Base-by-base conservation (phyloP, 805 yeast species). In the Teunomyces panamensis region DNA sequence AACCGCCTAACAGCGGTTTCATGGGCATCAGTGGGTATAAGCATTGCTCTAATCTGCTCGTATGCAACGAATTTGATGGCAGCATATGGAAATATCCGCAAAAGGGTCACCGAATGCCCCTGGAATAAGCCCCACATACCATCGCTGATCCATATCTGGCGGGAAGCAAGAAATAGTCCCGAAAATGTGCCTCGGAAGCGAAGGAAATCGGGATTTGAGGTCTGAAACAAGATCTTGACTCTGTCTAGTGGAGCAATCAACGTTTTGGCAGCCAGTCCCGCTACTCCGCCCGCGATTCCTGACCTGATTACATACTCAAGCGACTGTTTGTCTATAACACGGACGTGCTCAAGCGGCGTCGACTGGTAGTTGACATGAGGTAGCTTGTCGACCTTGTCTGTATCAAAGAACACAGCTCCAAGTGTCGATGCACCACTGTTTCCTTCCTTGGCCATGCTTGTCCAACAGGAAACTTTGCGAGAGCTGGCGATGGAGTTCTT, bases 231-330 rank as follows among this genome's bases (percentile, higher is more conserved):
- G 60, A 94, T 94, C 69, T 94, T 94, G 55, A 94, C 92, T 57
- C 99, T 77, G 67, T 94, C 99, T 49, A 94, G 67, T 1, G 99
- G 99, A 0, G 99, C 99, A 39, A 94, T 88, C 47, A 91, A 73
- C 0, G 98, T 89, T 61, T 94, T 94, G 2, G 97, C 98, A n/a
- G 94, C 89, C 45, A 90, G 83, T 1, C 99, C 99, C 0, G 98
- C 97, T 3, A 88, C 57, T 2, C 99, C 99, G 14, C 99, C 99
- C 0, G 99, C 96, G 0, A 90, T 54, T 0, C 96, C 99, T 16
- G 95, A 85, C 52, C 89, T 77, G 32, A 89, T 50, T 13, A 94
- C 83, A 65, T 92, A 94, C 49, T 87, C 92, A 27, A 84, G 53
- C 4, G 89, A 83, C 45, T 80, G 85, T 56, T 85, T 89, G 59